These are phyloP conservation scores for Aspergillus sp. DNA, from an alignment of 2,329 filamentous ascomycete genomes.

Conservation along the genomic window DNA sequence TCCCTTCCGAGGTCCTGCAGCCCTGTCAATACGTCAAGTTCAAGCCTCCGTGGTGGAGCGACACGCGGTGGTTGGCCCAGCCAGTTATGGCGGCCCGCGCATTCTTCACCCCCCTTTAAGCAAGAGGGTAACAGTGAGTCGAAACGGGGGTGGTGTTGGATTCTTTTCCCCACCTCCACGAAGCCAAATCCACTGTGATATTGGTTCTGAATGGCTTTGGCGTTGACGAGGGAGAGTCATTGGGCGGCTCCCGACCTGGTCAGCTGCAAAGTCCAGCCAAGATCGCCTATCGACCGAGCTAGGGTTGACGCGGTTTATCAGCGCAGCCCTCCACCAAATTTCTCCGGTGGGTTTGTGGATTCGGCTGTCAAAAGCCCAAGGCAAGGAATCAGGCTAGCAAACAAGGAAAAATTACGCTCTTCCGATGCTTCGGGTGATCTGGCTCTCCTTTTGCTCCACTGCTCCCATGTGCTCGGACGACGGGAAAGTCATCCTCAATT, in stretches of 20 bases:
- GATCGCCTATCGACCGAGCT: neutral
- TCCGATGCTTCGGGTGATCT: too few relatives aligned
- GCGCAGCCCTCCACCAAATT: neutral
- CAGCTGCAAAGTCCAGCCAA: neutral
- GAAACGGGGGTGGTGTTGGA: neutral
- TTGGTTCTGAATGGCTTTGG: neutral
- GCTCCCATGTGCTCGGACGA: too few relatives aligned
- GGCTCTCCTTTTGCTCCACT: too few relatives aligned
- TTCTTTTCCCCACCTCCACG: neutral
- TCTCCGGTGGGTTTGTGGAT: neutral
- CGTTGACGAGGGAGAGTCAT: neutral
- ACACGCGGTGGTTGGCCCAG: neutral
- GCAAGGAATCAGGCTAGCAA: neutral
- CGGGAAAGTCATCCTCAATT: too few relatives aligned
- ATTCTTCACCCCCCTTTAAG: neutral
- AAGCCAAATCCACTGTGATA: neutral
- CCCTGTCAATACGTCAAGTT: conserved; percentile 2
- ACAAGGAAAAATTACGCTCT: neutral
- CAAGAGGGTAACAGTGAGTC: neutral
- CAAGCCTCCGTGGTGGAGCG: neutral
- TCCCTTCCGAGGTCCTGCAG: conserved; percentile 12
- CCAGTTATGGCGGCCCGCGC: neutral
- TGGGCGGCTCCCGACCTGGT: neutral
- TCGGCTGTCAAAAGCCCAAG: neutral
- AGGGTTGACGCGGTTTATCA: neutral